Percentiles rank a stretch among this genome's conserved stretches.
phyloP scores from a whole-genome alignment of 2,329 filamentous ascomycete species.

The Epicoccum sorghinum region DNA sequence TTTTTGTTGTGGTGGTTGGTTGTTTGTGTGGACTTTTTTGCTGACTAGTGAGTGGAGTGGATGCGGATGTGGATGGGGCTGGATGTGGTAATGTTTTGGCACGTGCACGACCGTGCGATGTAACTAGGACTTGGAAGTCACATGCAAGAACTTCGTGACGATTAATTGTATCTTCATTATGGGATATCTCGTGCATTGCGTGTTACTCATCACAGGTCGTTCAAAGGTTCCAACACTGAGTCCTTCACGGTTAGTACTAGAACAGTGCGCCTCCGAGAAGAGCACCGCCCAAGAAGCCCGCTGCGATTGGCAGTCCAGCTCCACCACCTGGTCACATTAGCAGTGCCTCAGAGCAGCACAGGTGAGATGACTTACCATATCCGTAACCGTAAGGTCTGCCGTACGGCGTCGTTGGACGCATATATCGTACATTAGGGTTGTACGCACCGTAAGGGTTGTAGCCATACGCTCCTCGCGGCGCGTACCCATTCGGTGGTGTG shows the following conservation, averaged over 20 bases:
- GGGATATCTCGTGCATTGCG: not conserved
- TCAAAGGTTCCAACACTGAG: no score
- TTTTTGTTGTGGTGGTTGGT: not conserved
- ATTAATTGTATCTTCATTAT: not conserved
- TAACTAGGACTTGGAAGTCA: not conserved
- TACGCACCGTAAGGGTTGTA: slow-evolving; percentile 56
- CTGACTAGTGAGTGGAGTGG: slow-evolving; percentile 73
- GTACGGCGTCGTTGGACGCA: slow-evolving; percentile 58
- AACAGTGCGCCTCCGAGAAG: slow-evolving; percentile 42
- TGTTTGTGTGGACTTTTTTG: no score
- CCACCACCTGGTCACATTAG: slow-evolving; percentile 30
- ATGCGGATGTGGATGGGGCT: slow-evolving; percentile 43
- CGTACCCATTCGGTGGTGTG: slow-evolving; percentile 56
- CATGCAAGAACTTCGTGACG: not conserved
- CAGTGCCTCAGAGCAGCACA: not conserved
- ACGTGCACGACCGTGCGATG: not conserved
- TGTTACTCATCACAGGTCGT: not conserved
- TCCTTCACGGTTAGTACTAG: slow-evolving; percentile 4
- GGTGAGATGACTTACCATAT: slow-evolving; percentile 32
- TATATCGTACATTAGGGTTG: slow-evolving; percentile 56
- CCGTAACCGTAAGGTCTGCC: slow-evolving; percentile 44
- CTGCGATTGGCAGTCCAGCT: slow-evolving; percentile 43
- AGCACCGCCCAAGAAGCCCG: slow-evolving; percentile 43
- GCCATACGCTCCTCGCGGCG: slow-evolving; percentile 51
- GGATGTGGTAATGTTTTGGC: slow-evolving; percentile 34